Evolutionary conservation across 2,329 filamentous ascomycete species (phyloP).

Genomic region (Xylariomycetidae sp.): DNA sequence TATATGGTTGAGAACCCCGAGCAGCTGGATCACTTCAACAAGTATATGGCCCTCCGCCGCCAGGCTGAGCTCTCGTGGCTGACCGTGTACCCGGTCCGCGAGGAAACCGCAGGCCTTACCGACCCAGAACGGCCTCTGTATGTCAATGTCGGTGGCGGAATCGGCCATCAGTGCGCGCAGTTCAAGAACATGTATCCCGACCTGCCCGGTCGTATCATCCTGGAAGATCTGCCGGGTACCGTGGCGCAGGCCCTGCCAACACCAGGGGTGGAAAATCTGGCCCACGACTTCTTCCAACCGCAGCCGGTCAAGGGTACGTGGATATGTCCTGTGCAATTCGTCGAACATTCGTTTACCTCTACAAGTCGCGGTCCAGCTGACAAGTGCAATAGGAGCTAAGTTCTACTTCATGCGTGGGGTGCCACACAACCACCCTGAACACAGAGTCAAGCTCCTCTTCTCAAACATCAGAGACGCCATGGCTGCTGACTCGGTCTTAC

Average conservation of each 20-base stretch:
- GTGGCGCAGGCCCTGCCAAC: conserved; percentile 7
- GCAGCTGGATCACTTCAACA: conserved; percentile 8
- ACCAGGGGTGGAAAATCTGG: conserved; percentile 12
- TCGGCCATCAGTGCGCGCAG: conserved; percentile 14
- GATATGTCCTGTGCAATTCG: too few relatives aligned
- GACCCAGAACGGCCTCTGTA: conserved; percentile 11
- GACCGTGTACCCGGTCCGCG: conserved; percentile 10
- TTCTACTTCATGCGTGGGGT: conserved; percentile 17
- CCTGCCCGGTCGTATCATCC: conserved; percentile 8
- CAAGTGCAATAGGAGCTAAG: conserved; percentile 11
- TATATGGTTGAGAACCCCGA: conserved; percentile 9
- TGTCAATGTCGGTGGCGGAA: conserved; percentile 15
- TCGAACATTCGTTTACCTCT: too few relatives aligned
- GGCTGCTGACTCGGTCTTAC: conserved; percentile 8
- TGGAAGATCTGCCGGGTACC: conserved; percentile 12
- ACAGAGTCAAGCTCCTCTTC: conserved; percentile 6
- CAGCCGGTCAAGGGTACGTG: conserved; percentile 12
- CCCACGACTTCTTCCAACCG: conserved; percentile 10
- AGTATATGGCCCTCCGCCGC: conserved; percentile 15
- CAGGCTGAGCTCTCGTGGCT: conserved; percentile 12
- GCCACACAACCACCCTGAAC: conserved; percentile 11
- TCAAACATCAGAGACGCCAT: conserved; percentile 8
- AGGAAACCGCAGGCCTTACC: conserved; percentile 9
- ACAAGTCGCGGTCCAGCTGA: too few relatives aligned
- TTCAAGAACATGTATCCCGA: conserved; percentile 12